Base-by-base conservation (phyloP, 805 yeast genomes). In the Jamesozyma spencerorum region DNA sequence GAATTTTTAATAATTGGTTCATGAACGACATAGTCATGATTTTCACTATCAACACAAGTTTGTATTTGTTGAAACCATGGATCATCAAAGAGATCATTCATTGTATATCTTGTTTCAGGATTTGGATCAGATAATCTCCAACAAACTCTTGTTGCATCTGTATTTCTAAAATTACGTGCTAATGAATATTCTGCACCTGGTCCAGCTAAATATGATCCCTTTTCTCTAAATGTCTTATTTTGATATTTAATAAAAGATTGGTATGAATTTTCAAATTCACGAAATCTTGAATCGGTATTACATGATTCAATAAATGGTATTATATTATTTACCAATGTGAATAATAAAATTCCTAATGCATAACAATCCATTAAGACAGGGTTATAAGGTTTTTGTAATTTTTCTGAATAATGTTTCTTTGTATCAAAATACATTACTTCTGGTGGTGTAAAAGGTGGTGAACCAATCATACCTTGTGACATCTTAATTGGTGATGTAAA, bases 361-460 rank as follows among this genome's bases (percentile, higher is more conserved):
- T 87, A 83, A 53, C 67, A 62, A 61, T 83, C 94, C 70, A 81
- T 75, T 43, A 71, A 72, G 51, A 76, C 76, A 1, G 86, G 82
- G 53, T 81, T 75, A 60, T 78, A 79, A 6, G 72, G 62, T 24
- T 55, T 54, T 29, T 50, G 56, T 36, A 39, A 44, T 36, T 50
- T 43, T 55, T 53, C 66, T 49, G 58, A 64, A 65, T 53, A 49
- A 37, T 47, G 47, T 42, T 57, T 53, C 41, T 60, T 51, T 5
- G 55, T 40, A 41, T 57, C 61, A 20, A 64, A 71, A 27, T 63
- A 58, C 73, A 77, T 71, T 14, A 81, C 84, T 59, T 83, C 92
- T 1, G 94, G 92, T 8, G 90, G 79, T 12, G 81, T 75, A 56
- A 81, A 83, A 1, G 92, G 92, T 5, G 92, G 86, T 1, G 88